Percentiles rank a stretch among this genome's conserved stretches.
Evolutionary conservation across 257 asterid species (phyloP).

Genomic region (Nicotiana attenuata): DNA sequence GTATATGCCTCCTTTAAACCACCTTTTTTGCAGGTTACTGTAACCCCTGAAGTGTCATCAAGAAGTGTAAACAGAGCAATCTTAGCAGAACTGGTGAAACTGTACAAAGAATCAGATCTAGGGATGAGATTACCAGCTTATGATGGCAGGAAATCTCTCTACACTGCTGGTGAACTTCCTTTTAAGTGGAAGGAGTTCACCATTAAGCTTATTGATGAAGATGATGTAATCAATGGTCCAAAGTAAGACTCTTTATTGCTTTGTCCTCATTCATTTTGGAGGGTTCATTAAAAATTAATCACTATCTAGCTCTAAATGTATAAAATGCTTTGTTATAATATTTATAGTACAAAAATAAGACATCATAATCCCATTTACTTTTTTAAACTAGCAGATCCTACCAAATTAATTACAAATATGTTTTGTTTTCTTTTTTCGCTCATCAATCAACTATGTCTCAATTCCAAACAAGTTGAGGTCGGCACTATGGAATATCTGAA

Average conservation of each 20-base stretch:
- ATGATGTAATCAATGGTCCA: conserved; percentile 71
- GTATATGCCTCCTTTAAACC: conserved; percentile 1
- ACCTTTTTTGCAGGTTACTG: conserved; percentile 58
- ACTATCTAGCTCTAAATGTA: not conserved
- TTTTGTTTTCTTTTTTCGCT: not conserved
- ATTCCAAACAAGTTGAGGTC: not conserved
- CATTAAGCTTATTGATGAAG: conserved; percentile 73
- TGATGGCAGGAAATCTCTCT: conserved; percentile 89
- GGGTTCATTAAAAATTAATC: not conserved
- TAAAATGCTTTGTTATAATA: not conserved
- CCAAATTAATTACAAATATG: not conserved
- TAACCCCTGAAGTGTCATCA: conserved; percentile 90
- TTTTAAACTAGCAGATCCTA: not conserved
- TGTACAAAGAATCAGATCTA: conserved; percentile 77
- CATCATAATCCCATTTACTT: not conserved
- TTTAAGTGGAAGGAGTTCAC: conserved; percentile 85
- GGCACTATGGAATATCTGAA: not conserved
- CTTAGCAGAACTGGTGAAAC: conserved; percentile 76
- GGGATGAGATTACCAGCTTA: conserved; percentile 94
- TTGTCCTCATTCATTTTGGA: not conserved
- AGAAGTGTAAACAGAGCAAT: conserved; percentile 77
- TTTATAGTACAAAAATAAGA: not conserved
- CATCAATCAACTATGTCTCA: not conserved
- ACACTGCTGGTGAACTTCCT: conserved; percentile 98
- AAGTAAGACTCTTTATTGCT: conserved; percentile 40